Conservation (phyloP, 331 rosid species). For the Rosa hybrid region DNA sequence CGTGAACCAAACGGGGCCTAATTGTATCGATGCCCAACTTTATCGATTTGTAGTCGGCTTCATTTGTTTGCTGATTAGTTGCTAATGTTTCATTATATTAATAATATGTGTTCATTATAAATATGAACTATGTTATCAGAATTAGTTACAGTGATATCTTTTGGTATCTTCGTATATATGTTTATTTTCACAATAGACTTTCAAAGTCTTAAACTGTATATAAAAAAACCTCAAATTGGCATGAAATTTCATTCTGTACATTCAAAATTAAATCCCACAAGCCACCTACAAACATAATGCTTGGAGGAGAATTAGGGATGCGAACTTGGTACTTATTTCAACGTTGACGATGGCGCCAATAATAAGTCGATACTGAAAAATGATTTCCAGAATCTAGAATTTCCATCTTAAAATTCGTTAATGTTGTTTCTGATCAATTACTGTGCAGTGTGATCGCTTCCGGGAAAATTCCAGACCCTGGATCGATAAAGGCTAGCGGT, state of each 20-base stretch:
- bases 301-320: constrained; percentile 2
- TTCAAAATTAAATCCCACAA: not conserved
- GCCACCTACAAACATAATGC: not conserved
- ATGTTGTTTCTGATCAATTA: not conserved
- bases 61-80: too few species aligned
- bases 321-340: not conserved
- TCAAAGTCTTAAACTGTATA: too few species aligned
- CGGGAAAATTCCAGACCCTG: constrained; percentile 81
- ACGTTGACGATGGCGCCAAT: not conserved
- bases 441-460: constrained; percentile 61
- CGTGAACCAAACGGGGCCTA: too few species aligned
- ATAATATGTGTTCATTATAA: too few species aligned
- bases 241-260: not conserved
- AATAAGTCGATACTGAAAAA: not conserved
- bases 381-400: not conserved
- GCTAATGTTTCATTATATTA: too few species aligned
- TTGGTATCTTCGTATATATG: too few species aligned
- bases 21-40: too few species aligned
- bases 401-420: not conserved
- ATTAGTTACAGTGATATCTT: too few species aligned
- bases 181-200: too few species aligned
- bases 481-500: constrained; percentile 62
- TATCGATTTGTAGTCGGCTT: too few species aligned
- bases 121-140: too few species aligned
- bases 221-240: not conserved